Conservation (phyloP, 2,329 filamentous ascomycete genomes). For the Sporothrix pallida region DNA sequence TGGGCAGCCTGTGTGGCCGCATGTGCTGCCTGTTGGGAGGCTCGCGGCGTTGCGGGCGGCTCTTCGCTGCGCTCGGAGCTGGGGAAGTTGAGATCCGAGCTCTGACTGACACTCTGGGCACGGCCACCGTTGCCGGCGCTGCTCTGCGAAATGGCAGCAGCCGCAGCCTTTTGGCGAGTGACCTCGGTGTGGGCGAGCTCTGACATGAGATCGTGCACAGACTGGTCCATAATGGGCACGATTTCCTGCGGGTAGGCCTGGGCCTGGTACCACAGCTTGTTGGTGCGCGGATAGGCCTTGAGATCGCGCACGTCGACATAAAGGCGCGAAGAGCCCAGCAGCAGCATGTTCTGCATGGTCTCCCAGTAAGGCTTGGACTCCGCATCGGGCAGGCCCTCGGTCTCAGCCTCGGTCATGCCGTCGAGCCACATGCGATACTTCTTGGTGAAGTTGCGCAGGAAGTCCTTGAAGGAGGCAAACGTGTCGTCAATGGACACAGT, state of each 20-base stretch:
- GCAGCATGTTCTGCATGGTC: conserved; percentile 87
- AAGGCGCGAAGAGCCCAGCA: conserved; percentile 80
- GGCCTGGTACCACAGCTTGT: conserved; percentile 94
- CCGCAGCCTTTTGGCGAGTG: conserved; percentile 65
- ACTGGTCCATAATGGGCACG: conserved; percentile 94
- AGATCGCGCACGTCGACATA: conserved; percentile 90
- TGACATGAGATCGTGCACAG: conserved; percentile 89
- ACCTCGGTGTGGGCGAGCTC: conserved; percentile 84
- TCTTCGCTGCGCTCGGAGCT: conserved; percentile 75
- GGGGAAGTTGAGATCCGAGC: conserved; percentile 77
- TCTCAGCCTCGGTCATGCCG: conserved; percentile 79
- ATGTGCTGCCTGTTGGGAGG: conserved; percentile 50
- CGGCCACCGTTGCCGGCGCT: conserved; percentile 40
- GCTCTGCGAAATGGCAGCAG: conserved; percentile 38
- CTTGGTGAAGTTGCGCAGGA: conserved; percentile 85
- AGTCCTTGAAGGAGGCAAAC: conserved; percentile 86
- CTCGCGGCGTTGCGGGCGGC: conserved; percentile 51
- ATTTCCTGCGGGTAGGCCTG: conserved; percentile 96
- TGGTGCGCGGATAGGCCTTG: conserved; percentile 88
- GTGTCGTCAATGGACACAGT: conserved; percentile 94
- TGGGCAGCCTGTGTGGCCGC: conserved; percentile 27
- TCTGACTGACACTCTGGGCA: conserved; percentile 49
- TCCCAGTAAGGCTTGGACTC: conserved; percentile 83
- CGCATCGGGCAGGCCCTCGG: conserved; percentile 70
- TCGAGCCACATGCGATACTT: conserved; percentile 95